A percentile compares a stretch with the other conserved stretches of the same genome.
Evolutionary conservation across 495 filamentous ascomycete species (phyloP).

Genomic region (Aspergillus sclerotiicarbonarius): DNA sequence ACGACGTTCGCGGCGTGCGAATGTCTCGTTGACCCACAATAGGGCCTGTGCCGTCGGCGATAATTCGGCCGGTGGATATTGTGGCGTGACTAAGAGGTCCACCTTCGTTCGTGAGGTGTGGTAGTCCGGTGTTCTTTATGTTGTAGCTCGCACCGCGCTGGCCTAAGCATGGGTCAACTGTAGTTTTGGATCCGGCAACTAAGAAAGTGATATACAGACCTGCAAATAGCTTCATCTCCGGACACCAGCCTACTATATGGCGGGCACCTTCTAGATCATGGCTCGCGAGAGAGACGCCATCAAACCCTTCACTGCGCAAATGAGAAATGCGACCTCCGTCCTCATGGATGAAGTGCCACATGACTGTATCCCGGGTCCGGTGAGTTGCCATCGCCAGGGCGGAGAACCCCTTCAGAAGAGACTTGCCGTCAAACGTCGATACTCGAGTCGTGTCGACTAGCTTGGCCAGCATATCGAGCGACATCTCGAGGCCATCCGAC

Average conservation of each 20-base stretch:
- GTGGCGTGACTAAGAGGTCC: no score
- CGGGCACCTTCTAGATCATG: conserved; percentile 9
- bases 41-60: background rate
- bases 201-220: conserved; percentile 5
- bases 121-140: no score
- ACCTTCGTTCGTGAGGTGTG: no score
- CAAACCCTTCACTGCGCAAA: conserved; percentile 11
- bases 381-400: conserved; percentile 25
- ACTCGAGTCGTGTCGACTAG: conserved; percentile 8
- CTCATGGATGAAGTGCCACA: conserved; percentile 28
- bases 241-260: conserved; percentile 21
- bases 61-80: background rate
- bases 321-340: conserved; percentile 18
- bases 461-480: conserved; percentile 15
- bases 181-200: background rate
- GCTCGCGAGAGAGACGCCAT: background rate
- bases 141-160: no score
- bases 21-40: conserved; percentile 12
- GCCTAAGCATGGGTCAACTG: no score
- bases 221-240: conserved; percentile 12
- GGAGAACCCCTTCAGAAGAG: conserved; percentile 31
- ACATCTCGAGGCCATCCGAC: conserved; percentile 26
- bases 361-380: conserved; percentile 13
- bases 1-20: conserved; percentile 5
- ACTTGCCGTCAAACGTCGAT: conserved; percentile 7